Evolutionary conservation across 2,329 filamentous ascomycete genomes (phyloP).

Genomic region (Hypomyces perniciosus): DNA sequence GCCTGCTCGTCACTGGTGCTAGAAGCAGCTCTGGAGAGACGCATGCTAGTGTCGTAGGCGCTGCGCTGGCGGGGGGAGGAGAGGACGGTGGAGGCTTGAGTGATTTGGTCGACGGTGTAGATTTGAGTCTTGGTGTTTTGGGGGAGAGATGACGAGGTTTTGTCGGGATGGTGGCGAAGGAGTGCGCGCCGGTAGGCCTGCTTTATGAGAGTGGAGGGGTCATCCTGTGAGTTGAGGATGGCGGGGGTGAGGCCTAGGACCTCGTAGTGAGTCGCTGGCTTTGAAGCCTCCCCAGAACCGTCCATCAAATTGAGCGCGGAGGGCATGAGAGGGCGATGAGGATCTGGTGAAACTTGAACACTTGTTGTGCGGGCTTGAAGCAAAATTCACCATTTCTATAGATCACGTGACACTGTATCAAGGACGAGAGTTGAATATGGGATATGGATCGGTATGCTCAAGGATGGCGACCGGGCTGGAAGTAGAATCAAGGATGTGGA

Average conservation of each 20-base stretch:
- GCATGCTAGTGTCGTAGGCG: conserved; percentile 49
- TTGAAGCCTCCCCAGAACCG: conserved; percentile 3
- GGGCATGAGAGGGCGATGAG: not conserved
- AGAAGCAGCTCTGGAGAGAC: conserved; percentile 24
- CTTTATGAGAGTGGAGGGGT: conserved; percentile 47
- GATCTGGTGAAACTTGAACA: not conserved
- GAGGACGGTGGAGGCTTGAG: conserved; percentile 51
- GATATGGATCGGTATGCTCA: too few relatives aligned
- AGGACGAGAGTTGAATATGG: not conserved
- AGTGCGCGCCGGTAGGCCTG: conserved; percentile 60
- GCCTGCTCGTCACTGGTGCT: conserved; percentile 15
- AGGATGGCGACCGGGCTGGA: too few relatives aligned
- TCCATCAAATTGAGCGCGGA: conserved; percentile 6
- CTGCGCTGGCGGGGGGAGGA: conserved; percentile 43
- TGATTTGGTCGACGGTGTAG: conserved; percentile 59
- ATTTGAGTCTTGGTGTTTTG: conserved; percentile 3
- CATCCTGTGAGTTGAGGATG: conserved; percentile 38
- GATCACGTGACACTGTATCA: conserved; percentile 6
- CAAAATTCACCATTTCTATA: not conserved
- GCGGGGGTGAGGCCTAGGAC: conserved; percentile 50
- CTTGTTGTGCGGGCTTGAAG: not conserved
- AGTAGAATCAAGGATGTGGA: not conserved
- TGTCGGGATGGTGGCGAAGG: conserved; percentile 61
- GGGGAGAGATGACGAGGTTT: conserved; percentile 24
- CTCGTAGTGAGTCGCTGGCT: conserved; percentile 50